These are phyloP conservation scores for Ascochyta rabiei DNA, from an alignment of 2,329 filamentous ascomycete genomes.

Conservation along the genomic window DNA sequence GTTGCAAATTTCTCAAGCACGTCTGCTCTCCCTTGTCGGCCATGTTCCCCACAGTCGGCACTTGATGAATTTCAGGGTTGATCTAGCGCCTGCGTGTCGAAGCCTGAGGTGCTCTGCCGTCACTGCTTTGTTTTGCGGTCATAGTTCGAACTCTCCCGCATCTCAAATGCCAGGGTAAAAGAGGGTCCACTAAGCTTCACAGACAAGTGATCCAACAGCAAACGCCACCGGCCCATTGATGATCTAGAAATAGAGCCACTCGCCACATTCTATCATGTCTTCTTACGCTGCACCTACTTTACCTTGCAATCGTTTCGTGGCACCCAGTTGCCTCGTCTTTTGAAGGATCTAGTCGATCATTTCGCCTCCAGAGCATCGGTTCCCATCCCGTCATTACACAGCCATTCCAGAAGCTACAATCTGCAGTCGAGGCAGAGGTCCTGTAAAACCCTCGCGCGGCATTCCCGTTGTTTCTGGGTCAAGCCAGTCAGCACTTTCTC, in stretches of 20 bases:
- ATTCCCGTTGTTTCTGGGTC: slow-evolving; percentile 33
- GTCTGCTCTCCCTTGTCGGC: slow-evolving; percentile 9
- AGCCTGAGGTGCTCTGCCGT: slow-evolving; percentile 3
- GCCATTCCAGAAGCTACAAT: slow-evolving; percentile 39
- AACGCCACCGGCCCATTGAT: slow-evolving; percentile 40
- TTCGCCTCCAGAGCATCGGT: slow-evolving; percentile 47
- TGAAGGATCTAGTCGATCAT: slow-evolving; percentile 31
- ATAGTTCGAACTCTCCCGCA: slow-evolving; percentile 9
- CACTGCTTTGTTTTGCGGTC: slow-evolving; percentile 7
- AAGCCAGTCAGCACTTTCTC: slow-evolving; percentile 31
- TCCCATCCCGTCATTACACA: slow-evolving; percentile 38
- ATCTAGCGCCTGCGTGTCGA: slow-evolving; percentile 3
- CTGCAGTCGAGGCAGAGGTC: slow-evolving; percentile 37
- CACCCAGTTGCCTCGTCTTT: slow-evolving; percentile 11
- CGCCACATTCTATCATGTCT: slow-evolving; percentile 43
- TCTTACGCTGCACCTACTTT: slow-evolving; percentile 29
- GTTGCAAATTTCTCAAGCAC: slow-evolving; percentile 15
- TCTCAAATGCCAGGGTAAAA: slow-evolving; percentile 8
- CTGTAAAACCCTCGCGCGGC: slow-evolving; percentile 39
- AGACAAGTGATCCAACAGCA: slow-evolving; percentile 35
- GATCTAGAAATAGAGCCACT: slow-evolving; percentile 45
- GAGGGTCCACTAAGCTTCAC: slow-evolving; percentile 40
- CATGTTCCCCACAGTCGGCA: slow-evolving; percentile 12
- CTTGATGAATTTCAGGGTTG: slow-evolving; percentile 17
- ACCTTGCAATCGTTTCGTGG: slow-evolving; percentile 24